phyloP scores from a whole-genome alignment of 139 green algal species.

The Coelastrella sp. region DNA sequence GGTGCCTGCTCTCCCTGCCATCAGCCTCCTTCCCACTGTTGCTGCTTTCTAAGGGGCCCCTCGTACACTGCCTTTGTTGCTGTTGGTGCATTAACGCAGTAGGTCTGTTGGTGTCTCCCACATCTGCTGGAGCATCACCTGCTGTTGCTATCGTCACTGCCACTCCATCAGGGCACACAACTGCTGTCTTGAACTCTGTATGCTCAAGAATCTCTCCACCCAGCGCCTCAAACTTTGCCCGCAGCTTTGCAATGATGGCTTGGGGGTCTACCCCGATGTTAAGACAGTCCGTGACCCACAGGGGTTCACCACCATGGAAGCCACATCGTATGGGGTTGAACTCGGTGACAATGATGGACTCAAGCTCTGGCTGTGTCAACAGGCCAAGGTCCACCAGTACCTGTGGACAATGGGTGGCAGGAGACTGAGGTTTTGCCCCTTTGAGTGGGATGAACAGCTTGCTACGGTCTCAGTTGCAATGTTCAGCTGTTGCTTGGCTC shows the following conservation, averaged over 20 bases:
- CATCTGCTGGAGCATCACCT: conserved; percentile 39
- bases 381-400: conserved; percentile 73
- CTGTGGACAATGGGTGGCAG: neutral
- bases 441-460: no score
- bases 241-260: conserved; percentile 35
- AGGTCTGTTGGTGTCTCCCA: conserved; percentile 71
- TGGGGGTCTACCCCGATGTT: conserved; percentile 83
- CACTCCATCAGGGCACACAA: conserved; percentile 64
- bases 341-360: conserved; percentile 67
- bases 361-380: conserved; percentile 72
- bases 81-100: conserved; percentile 36
- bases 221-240: conserved; percentile 59
- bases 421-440: neutral
- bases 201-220: conserved; percentile 72
- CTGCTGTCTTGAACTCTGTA: conserved; percentile 61
- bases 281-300: conserved; percentile 72
- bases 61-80: neutral
- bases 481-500: no score
- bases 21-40: neutral
- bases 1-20: neutral
- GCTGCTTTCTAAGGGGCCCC: neutral
- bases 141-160: conserved; percentile 40
- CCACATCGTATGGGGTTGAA: conserved; percentile 80
- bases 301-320: conserved; percentile 64
- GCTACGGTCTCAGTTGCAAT: no score